Conservation (phyloP, 257 asterid genomes). For the Solanum ahanhuiri region DNA sequence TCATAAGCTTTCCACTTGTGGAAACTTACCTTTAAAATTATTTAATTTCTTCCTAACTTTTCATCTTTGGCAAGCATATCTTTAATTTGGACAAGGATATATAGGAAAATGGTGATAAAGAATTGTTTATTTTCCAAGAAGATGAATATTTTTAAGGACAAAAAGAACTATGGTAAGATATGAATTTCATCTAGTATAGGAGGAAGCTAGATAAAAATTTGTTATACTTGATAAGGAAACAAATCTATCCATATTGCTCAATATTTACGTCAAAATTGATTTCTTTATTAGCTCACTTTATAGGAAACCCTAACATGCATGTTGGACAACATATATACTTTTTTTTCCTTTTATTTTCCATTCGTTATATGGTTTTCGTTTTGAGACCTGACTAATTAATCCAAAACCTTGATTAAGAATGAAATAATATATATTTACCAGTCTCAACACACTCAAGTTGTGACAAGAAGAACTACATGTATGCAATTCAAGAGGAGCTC, state of each 20-base stretch:
- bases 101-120: neutral
- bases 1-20: neutral
- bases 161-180: neutral
- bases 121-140: neutral
- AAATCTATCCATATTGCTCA: neutral
- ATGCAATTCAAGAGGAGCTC: neutral
- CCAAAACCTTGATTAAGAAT: neutral
- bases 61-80: neutral
- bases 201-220: neutral
- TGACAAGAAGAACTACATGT: neutral
- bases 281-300: neutral
- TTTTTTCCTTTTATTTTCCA: neutral
- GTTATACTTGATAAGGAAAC: neutral
- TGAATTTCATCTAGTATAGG: neutral
- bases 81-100: neutral
- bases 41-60: neutral
- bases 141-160: neutral
- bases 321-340: neutral
- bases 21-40: neutral
- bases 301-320: neutral
- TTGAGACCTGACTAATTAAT: neutral
- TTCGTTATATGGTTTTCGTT: accelerated
- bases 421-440: neutral
- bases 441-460: neutral
- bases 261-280: neutral